These are phyloP conservation scores for Massospora cicadina DNA, from an alignment of 371 early-diverging fungal genomes.

Conservation along the genomic window DNA sequence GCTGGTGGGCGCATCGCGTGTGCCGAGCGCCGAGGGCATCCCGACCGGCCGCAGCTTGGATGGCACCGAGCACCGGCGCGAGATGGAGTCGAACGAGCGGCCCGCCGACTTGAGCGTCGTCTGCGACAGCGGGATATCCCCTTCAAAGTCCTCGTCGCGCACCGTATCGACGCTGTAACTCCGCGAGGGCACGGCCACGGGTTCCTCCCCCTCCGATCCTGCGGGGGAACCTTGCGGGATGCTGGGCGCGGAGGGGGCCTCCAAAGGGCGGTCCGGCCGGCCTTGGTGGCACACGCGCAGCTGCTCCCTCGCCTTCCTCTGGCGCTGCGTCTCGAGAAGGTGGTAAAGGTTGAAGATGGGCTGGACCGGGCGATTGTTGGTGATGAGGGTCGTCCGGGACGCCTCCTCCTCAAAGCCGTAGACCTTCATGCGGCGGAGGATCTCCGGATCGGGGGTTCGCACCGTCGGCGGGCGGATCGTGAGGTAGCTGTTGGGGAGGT, in stretches of 20 bases:
- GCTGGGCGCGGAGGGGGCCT: not conserved
- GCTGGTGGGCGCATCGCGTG: not conserved
- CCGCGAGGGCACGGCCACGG: not conserved
- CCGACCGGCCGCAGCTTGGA: conserved; percentile 8
- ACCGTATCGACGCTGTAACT: conserved; percentile 7
- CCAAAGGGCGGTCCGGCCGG: not conserved
- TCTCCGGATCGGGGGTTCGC: conserved; percentile 48
- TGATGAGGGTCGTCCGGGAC: conserved; percentile 36
- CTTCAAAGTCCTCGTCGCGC: conserved; percentile 1
- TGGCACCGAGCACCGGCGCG: not conserved
- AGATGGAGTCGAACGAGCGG: conserved; percentile 11
- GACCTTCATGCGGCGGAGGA: conserved; percentile 63
- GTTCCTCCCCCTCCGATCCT: not conserved
- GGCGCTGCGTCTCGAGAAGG: conserved; percentile 13
- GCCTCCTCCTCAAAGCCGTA: conserved; percentile 69
- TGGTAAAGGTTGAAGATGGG: conserved; percentile 17
- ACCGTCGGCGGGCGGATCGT: conserved; percentile 49
- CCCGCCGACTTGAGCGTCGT: conserved; percentile 8
- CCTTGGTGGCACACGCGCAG: conserved; percentile 11
- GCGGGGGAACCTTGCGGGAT: not conserved
- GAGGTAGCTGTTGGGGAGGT: conserved; percentile 39
- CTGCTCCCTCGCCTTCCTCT: not conserved
- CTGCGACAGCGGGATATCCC: conserved; percentile 7
- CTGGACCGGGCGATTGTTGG: conserved; percentile 24
- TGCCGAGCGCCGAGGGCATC: not conserved